Conservation (phyloP, 2,329 filamentous ascomycete species). For the Verticillium tricorpus region DNA sequence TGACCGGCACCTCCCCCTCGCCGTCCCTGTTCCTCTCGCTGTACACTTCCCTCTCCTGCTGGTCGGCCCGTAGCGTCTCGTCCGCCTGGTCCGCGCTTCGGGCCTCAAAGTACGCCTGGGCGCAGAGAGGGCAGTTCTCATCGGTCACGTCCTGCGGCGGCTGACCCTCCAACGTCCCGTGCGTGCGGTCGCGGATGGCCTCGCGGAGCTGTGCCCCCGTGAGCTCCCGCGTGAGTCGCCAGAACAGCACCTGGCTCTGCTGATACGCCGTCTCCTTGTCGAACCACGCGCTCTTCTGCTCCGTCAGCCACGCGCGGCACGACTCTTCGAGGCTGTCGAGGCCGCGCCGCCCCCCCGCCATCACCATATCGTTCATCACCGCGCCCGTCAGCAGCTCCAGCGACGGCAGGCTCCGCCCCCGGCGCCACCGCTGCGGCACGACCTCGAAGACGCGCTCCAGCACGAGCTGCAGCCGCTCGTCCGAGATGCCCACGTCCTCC, state of each 20-base stretch:
- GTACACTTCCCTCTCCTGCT: neutral
- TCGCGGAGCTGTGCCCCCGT: neutral
- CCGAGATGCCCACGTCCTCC: slow-evolving; percentile 1
- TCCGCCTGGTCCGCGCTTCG: neutral
- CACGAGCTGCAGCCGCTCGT: neutral
- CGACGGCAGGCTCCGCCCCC: neutral
- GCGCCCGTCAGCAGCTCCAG: neutral
- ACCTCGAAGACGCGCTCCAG: neutral
- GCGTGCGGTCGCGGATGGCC: neutral
- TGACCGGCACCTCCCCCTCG: neutral
- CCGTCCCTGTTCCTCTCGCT: neutral
- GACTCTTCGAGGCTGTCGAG: neutral
- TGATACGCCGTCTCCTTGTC: neutral
- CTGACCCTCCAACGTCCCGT: no score
- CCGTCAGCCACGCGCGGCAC: neutral
- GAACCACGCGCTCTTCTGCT: neutral
- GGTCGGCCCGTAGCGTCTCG: neutral
- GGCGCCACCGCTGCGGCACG: neutral
- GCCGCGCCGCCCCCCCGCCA: neutral
- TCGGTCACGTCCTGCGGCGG: neutral
- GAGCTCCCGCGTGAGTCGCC: neutral
- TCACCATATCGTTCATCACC: neutral
- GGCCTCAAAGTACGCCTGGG: neutral
- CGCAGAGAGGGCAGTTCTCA: neutral
- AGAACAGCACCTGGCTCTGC: neutral